Evolutionary conservation across 164 flowering plant species (phyloP), one percentile per base, ranked within the genome.

Genomic region (Sextonia rubra): DNA sequence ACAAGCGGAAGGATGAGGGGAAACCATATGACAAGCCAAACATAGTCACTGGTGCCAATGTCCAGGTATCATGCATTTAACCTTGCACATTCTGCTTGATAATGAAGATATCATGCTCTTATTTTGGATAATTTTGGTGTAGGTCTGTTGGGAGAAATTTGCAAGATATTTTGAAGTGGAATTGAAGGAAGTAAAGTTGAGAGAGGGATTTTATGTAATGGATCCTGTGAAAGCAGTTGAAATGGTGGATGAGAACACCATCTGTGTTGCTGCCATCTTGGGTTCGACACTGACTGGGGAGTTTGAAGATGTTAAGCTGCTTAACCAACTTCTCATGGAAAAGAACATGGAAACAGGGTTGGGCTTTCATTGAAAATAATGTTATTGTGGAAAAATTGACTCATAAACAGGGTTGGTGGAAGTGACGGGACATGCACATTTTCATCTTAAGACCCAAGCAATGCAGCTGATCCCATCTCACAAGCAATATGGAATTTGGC

Each of bases 121-220:
- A 11, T 26, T 25, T 22, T 20, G 44, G 48, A 6, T 23, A 65
- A 47, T 25, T 17, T 64, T 63, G 76, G n/a, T 70, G 14, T 70
- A 81, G 83, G 83, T 81, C 37, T 81, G 94, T 73, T 90, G 94
- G 91, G 94, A 90, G 81, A 90, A 90, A 71, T 88, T 90, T 64
- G 91, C 90, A 11, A 84, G 91, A 74, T 90, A 90, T 75, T 90
- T 90, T 63, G 94, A 90, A 78, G 94, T 90, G 14, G 90, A 90
- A 74, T 75, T 90, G 70, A 90, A 88, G 82, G 91, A 86, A 76
- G 94, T 90, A 74, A 88, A 88, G 70, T 80, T 88, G 64, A 80
- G 69, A 25, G 91, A 87, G 62, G 91, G 88, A 0, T 88, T 80
- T 72, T 90, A 90, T 63, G 87, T 87, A 66, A 90, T 90, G 90